Base-by-base conservation (phyloP, 1,284 basidiomycete genomes). In the Tetrapyrgos nigripes region DNA sequence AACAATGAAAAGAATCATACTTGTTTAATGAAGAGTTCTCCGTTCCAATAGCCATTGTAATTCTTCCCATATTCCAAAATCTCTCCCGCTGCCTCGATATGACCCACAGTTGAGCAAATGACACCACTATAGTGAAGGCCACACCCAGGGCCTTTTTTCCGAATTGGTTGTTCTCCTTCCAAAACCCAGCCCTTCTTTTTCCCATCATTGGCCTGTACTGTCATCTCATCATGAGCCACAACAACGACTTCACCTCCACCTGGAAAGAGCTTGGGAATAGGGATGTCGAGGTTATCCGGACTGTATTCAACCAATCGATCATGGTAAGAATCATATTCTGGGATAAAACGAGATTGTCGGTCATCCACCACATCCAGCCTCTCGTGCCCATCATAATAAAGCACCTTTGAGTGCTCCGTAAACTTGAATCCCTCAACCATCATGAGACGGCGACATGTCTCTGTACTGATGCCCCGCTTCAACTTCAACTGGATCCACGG, bases 1-100 rank as follows among this genome's bases (percentile, higher is more conserved):
- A 21, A 40, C 28, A 29, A 17, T 51, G 27, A 24, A 53, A 35
- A 37, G 19, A 17, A 3, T 8, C 56, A 8, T 44, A 78, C 74
- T 68, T 78, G 77, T 57, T 74, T 75, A 10, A 70, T 64, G 60
- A 78, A 78, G 1, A 73, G 47, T 55, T 79, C 73, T 1, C 75
- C 73, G 28, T 58, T 76, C 74, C 79, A 81, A 65, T 77, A 82
- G 0, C 79, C 77, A 6, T 80, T 70, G 50, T 79, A 71, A 65
- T 77, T 77, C 59, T 80, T 80, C 6, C 79, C 76, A 68, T 80
- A 79, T 50, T 79, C 72, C 3, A 81, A 49, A 1, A 58, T 58
- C 51, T 76, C 65, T 10, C 67, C 63, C 17, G 70, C 75, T 3
- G 73, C 72, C 3, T 56, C 37, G 23, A 77, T 40, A 60, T 65